Evolutionary conservation across 2,329 filamentous ascomycete species (phyloP), one percentile per base, ranked within the genome.

Genomic region (Microcyclospora pomicola): DNA sequence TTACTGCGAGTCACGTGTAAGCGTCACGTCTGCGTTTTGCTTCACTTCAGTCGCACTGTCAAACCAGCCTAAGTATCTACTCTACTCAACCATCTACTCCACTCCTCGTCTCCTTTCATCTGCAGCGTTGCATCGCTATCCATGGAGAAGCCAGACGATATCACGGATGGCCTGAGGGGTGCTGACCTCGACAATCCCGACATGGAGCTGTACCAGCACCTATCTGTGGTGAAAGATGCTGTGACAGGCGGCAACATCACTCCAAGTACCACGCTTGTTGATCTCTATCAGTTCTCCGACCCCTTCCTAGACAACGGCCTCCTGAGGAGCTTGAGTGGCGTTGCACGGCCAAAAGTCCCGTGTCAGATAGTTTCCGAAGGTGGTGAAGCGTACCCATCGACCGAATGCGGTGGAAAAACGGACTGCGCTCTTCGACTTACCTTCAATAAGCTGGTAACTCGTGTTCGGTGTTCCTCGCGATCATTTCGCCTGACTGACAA

Each of bases 371-470:
- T 33, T 7, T 6, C 30, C 7, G 33, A 35, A 2, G 38, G 39
- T 15, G 29, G 27, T 19, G 10, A 42, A 16, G 10, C 12, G n/a
- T 19, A 34, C 14, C 42, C 40, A n/a, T 34, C 42, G 4, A 36
- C 15, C n/a, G 32, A 16, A 6, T 14, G n/a, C 6, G 13, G 28
- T 9, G 30, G 14, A 7, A 13, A 42, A 15, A 11, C 40, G 11
- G 24, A 33, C 4, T 43, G 41, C 31, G 5, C 29, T 9, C 29
- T 47, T 2, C 27, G 27, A 19, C 12, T 47, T 14, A 41, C 40
- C 6, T 44, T 38, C 39, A 40, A 41, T 19, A 42, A 48, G 11
- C 37, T 47, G 16, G 41, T 43, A 27, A 38, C 29, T 29, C 12
- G 13, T 5, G 15, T n/a, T n/a, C n/a, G n/a, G n/a, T n/a, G n/a